Evolutionary conservation across 768 basidiomycete species (phyloP), one percentile per base, ranked within the genome.

Genomic region (Rhizopogon salebrosus): DNA sequence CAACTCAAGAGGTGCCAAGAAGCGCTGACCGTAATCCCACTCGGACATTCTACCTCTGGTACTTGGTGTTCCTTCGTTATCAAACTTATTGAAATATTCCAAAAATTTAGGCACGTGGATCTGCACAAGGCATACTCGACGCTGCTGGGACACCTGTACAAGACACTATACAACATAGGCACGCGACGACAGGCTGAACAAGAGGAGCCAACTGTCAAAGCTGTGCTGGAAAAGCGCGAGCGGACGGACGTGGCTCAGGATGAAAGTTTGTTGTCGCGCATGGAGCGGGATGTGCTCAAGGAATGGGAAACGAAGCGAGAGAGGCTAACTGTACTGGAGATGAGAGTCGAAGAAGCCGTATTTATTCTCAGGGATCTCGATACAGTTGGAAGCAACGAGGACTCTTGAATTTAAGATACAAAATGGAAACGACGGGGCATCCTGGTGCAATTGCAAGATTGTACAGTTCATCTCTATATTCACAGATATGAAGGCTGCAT

Each of bases 41-140:
- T 0, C 79, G 92, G 23, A 94, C 87, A 43, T 90, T 93, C 67
- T 98, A 91, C 72, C 81, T 98, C 29, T 98, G 95, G 95, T 92
- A 54, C 29, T 75, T 60, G 29, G 8, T 3, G 35, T 46, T 46
- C 23, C 18, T 27, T 18, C 26, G 14, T 16, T 45, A 24, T 6
- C 11, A 16, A 20, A 20, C 45, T 40, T 6, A 26, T 39, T 26
- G 14, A 57, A 40, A 39, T 11, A 22, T 59, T 49, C 37, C 57
- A 53, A 20, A n/a, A 62, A 39, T 62, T 59, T 52, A 97, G 95
- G 95, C 87, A 87, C 67, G 88, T 97, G 48, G 92, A 98, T 70
- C 77, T 91, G 8, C 73, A 80, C 34, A 89, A 92, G 64, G 89
- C 90, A 9, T 92, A 89, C 62, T 82, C 87, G 20, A 76, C 85